Base-by-base conservation (phyloP, 2,329 filamentous ascomycete genomes). In the Cercospora zeae-maydis region DNA sequence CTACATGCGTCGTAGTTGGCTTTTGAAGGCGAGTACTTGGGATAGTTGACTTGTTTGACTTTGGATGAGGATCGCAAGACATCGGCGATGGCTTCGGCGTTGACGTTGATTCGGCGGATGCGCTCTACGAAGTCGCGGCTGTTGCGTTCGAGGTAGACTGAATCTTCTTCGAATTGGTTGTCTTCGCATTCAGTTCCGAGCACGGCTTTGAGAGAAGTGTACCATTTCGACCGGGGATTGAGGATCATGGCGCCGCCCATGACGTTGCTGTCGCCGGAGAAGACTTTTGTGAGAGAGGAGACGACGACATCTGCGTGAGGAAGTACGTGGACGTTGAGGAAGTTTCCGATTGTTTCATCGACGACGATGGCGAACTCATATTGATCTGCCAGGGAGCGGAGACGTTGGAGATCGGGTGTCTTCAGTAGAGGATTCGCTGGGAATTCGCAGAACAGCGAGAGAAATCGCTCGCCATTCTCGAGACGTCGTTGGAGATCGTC, bases 201-300 rank as follows among this genome's bases (percentile, higher is more conserved):
- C n/a, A 82, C 81, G 4, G 80, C 74, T 74, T 92, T 93, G n/a
- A 99, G 77, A 0, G 78, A 70, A 2, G 75, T 60, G 75, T 96
- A 96, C 77, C 88, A 89, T 51, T 79, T 85, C n/a, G 87, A 81
- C 61, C 87, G 84, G 0, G 86, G 85, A 66, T 89, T 89, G 58
- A 89, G 77, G 14, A 89, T 82, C 13, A 82, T 80, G 67, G 84
- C 81, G 62, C 95, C 95, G 63, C 93, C 95, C 93, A 98, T 98
- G 69, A 99, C 95, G 76, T 99, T 98, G 76, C 91, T 95, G 77
- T 97, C 95, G 56, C 95, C 95, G 61, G 92, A 96, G 79, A 99
- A 99, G 59, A 98, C 89, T 77, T 99, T 99, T 54, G 95, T 98
- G 63, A 99, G 81, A 74, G 91, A 96, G 80, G 91, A 96, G 61